Evolutionary conservation across 1,139 yeast species (phyloP).

Genomic region (Blastobotrys illinoisensis): DNA sequence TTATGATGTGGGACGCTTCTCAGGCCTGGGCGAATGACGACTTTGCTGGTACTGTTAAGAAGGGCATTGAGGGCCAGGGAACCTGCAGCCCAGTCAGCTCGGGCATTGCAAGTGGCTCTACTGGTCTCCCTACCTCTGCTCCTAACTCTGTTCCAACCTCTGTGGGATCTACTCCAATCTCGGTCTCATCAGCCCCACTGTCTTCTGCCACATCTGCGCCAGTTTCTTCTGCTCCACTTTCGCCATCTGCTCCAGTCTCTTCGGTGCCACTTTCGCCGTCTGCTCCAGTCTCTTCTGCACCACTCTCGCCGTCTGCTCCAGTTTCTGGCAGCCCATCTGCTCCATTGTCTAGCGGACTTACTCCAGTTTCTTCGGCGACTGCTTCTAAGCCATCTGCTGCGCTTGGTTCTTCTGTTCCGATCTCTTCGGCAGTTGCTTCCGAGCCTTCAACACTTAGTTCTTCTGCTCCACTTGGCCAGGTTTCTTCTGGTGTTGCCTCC

Average conservation of each 20-base stretch:
- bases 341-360: background rate
- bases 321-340: conserved; percentile 2
- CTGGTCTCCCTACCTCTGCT: conserved; percentile 5
- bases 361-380: background rate
- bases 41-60: conserved; percentile 43
- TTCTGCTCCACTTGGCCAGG: background rate
- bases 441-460: background rate
- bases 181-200: background rate
- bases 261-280: no score
- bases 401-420: background rate
- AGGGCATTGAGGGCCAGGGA: conserved; percentile 19
- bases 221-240: conserved; percentile 6
- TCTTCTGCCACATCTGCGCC: background rate
- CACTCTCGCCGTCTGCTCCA: background rate
- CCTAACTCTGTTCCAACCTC: conserved; percentile 1
- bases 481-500: background rate
- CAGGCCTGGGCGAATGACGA: conserved; percentile 57
- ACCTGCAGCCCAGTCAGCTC: conserved; percentile 2
- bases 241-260: no score
- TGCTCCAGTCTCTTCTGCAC: conserved; percentile 4
- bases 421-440: background rate
- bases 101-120: background rate
- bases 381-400: background rate
- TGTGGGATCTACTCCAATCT: conserved; percentile 5
- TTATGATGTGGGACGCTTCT: conserved; percentile 89